Percentiles rank a stretch among this genome's conserved stretches.
phyloP scores from a whole-genome alignment of 2,329 filamentous ascomycete species.

The Didymella lethalis region DNA sequence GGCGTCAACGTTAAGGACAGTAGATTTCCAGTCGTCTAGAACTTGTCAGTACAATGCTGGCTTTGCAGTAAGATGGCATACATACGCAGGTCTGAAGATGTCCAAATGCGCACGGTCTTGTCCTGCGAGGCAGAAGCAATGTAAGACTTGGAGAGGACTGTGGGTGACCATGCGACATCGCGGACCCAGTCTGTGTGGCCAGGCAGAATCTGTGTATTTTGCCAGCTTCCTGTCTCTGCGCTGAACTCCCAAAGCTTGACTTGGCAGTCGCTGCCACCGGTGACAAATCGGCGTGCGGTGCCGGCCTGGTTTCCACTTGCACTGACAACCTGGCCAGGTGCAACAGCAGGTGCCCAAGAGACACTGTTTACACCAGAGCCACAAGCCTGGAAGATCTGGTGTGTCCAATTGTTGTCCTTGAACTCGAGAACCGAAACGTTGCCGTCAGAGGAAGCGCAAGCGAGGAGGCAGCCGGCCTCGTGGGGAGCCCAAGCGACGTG shows the following conservation, averaged over 20 bases:
- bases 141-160: constrained; percentile 93
- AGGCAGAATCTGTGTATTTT: constrained; percentile 63
- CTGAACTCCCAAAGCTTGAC: constrained; percentile 91
- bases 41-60: constrained; percentile 55
- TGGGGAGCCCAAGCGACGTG: constrained; percentile 98
- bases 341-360: constrained; percentile 88
- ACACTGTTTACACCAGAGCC: constrained; percentile 95
- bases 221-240: constrained; percentile 62
- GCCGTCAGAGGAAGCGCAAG: constrained; percentile 92
- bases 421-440: constrained; percentile 95
- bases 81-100: constrained; percentile 56
- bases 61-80: constrained; percentile 6
- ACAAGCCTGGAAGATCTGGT: constrained; percentile 89
- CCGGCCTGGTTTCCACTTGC: constrained; percentile 63
- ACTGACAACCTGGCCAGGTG: constrained; percentile 84
- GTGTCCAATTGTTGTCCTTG: constrained; percentile 92
- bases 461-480: constrained; percentile 91
- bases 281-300: constrained; percentile 83
- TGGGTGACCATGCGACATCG: constrained; percentile 96
- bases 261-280: constrained; percentile 90
- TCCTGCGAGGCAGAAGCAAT: constrained; percentile 96
- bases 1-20: constrained; percentile 85
- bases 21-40: constrained; percentile 78
- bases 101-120: constrained; percentile 98
- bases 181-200: constrained; percentile 97